Conservation (phyloP, 148 eudicot species). For the Persicaria maculosa region DNA sequence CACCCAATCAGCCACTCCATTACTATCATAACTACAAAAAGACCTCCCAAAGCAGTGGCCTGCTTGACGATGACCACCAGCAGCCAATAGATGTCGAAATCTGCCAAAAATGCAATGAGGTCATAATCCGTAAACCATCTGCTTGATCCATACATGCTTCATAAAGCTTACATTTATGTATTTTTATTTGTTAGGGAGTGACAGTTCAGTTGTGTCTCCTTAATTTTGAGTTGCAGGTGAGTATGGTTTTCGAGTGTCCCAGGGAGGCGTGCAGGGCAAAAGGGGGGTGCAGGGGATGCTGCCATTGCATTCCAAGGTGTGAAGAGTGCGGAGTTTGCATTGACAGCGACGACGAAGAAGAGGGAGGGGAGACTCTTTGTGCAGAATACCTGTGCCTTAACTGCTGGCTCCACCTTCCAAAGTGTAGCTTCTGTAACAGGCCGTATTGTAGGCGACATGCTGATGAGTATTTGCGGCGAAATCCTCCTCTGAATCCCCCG, state of each 20-base stretch:
- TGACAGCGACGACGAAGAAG: constrained; percentile 23
- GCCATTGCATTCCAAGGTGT: constrained; percentile 57
- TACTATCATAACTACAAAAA: neutral
- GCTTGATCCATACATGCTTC: neutral
- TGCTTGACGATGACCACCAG: constrained; percentile 21
- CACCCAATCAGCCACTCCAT: neutral
- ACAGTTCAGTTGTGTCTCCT: too few relatives aligned
- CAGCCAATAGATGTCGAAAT: constrained; percentile 41
- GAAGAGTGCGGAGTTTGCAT: constrained; percentile 57
- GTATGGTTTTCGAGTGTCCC: constrained; percentile 59
- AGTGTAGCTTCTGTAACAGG: constrained; percentile 65
- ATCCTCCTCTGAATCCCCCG: neutral
- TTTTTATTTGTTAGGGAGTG: too few relatives aligned
- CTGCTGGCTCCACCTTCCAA: constrained; percentile 62
- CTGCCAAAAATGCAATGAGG: constrained; percentile 59
- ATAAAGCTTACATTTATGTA: neutral
- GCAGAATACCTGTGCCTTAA: constrained; percentile 41
- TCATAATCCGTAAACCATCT: constrained; percentile 1
- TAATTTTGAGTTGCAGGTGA: neutral
- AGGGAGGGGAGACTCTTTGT: constrained; percentile 44
- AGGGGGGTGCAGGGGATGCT: constrained; percentile 48
- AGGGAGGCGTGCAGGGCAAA: constrained; percentile 24
- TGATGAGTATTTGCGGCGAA: constrained; percentile 9
- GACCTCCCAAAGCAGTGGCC: neutral
- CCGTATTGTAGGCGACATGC: constrained; percentile 56